A percentile compares a stretch with the other conserved stretches of the same genome.
Evolutionary conservation across 1,284 basidiomycete genomes (phyloP).

Genomic region (Moesziomyces sp.): DNA sequence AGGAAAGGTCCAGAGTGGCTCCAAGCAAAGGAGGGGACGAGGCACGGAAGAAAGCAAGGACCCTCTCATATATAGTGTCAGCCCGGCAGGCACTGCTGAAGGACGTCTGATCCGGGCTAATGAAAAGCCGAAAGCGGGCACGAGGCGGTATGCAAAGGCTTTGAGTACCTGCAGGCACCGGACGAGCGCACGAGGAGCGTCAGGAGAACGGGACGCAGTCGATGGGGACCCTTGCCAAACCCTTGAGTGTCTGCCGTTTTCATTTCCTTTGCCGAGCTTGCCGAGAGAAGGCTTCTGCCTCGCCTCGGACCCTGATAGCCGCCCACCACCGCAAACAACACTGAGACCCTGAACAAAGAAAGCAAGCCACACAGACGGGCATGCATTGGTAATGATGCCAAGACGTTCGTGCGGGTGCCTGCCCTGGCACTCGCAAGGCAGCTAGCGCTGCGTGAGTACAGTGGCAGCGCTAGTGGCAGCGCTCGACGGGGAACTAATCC

Average conservation of each 20-base stretch:
- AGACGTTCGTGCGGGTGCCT: no score
- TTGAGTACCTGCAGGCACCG: not conserved
- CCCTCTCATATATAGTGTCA: constrained; percentile 1
- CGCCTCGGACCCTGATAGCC: no score
- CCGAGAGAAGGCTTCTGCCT: not conserved
- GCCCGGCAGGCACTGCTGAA: not conserved
- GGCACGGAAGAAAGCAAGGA: not conserved
- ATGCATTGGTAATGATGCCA: no score
- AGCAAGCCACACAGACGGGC: no score
- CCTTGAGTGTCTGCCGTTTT: not conserved
- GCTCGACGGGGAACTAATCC: no score
- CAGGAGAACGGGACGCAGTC: constrained; percentile 6
- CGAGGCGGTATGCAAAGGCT: not conserved
- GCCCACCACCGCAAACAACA: no score
- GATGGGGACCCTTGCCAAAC: not conserved
- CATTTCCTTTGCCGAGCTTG: constrained; percentile 1
- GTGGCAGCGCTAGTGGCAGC: no score
- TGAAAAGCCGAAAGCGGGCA: not conserved
- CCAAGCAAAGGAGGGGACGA: not conserved
- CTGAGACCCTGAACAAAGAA: no score
- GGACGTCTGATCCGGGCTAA: not conserved
- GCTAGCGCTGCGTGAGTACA: no score
- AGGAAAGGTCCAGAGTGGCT: not conserved
- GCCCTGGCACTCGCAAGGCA: no score
- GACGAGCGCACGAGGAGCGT: not conserved